phyloP scores from a whole-genome alignment of 1,139 yeast species.

The Scheffersomyces titani region DNA sequence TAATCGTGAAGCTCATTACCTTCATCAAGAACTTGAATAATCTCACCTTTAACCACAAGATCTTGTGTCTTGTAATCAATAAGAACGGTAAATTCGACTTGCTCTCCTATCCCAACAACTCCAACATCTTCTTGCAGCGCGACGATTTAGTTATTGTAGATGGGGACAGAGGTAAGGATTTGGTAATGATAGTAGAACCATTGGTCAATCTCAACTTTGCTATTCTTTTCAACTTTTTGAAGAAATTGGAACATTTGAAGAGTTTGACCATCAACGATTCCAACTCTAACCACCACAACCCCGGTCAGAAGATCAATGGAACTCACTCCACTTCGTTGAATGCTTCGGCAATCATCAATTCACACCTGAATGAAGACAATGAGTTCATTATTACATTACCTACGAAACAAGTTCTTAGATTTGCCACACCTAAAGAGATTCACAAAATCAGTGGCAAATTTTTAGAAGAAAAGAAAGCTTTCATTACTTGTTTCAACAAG shows the following conservation, averaged over 20 bases:
- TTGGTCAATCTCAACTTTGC: slow-evolving; percentile 54
- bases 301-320: slow-evolving; percentile 29
- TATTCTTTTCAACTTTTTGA: slow-evolving; percentile 73
- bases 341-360: slow-evolving; percentile 42
- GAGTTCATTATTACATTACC: slow-evolving; percentile 50
- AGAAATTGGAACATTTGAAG: slow-evolving; percentile 75
- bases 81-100: slow-evolving; percentile 61
- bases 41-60: slow-evolving; percentile 44
- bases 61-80: slow-evolving; percentile 50
- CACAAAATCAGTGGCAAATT: slow-evolving; percentile 46
- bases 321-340: slow-evolving; percentile 39
- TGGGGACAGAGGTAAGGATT: slow-evolving; percentile 53
- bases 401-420: slow-evolving; percentile 49
- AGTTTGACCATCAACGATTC: slow-evolving; percentile 53
- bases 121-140: slow-evolving; percentile 53
- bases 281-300: slow-evolving; percentile 8
- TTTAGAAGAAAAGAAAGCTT: slow-evolving; percentile 49
- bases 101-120: slow-evolving; percentile 44
- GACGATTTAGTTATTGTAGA: slow-evolving; percentile 51
- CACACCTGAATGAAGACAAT: slow-evolving; percentile 43
- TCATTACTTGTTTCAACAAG: slow-evolving; percentile 45
- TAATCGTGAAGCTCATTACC: slow-evolving; percentile 34
- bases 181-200: slow-evolving; percentile 52
- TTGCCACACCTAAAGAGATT: slow-evolving; percentile 51
- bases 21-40: slow-evolving; percentile 47